A percentile compares a stretch with the other conserved stretches of the same genome.
Evolutionary conservation across 2,329 filamentous ascomycete species (phyloP).

Genomic region (Pseudogymnoascus sp.): DNA sequence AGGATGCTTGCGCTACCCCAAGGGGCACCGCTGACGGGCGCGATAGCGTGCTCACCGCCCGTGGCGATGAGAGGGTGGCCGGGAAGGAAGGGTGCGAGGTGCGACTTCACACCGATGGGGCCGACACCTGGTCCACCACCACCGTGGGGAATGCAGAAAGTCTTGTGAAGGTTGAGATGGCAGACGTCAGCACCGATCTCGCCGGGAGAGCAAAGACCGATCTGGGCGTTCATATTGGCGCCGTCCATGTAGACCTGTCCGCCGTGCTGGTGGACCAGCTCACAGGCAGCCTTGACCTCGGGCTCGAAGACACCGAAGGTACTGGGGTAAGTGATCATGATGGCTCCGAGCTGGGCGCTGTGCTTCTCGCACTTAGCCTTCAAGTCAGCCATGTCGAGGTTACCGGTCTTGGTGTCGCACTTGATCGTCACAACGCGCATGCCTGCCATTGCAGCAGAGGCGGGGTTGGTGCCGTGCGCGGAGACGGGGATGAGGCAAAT

Average conservation of each 20-base stretch:
- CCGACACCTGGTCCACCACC: slow-evolving; percentile 90
- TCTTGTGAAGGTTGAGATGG: slow-evolving; percentile 97
- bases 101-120: slow-evolving; percentile 81
- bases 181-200: slow-evolving; percentile 95
- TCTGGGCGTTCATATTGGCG: slow-evolving; percentile 97
- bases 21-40: slow-evolving; percentile 70
- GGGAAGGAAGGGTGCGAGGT: slow-evolving; percentile 69
- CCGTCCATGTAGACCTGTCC: slow-evolving; percentile 98
- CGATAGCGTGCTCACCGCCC: slow-evolving; percentile 48
- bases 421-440: slow-evolving; percentile 92
- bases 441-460: slow-evolving; percentile 88
- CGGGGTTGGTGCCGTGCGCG: slow-evolving; percentile 91
- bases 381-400: slow-evolving; percentile 79
- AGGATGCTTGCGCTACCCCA: slow-evolving; percentile 88
- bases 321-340: slow-evolving; percentile 96
- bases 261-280: slow-evolving; percentile 76
- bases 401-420: slow-evolving; percentile 78
- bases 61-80: slow-evolving; percentile 51
- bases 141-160: slow-evolving; percentile 95
- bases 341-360: slow-evolving; percentile 74
- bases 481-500: slow-evolving; percentile 93
- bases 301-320: slow-evolving; percentile 95
- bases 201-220: slow-evolving; percentile 86
- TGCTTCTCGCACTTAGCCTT: slow-evolving; percentile 84
- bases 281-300: slow-evolving; percentile 72